These are phyloP conservation scores for Luvunga scandens DNA, from an alignment of 345 rosid species.

Conservation along the genomic window DNA sequence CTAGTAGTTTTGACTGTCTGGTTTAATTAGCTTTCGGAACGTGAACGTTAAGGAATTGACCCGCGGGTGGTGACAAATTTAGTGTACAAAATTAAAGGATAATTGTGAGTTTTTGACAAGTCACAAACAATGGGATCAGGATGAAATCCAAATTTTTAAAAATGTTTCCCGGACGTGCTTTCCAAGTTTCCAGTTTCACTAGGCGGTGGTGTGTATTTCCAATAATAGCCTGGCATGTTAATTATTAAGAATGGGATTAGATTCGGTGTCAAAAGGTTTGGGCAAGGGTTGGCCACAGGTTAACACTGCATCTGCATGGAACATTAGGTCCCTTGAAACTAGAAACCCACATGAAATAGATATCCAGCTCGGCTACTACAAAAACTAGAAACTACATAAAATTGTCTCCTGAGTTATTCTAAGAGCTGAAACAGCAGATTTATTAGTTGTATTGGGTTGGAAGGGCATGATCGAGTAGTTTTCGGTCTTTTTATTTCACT, in stretches of 20 bases:
- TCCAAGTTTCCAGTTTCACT: not conserved
- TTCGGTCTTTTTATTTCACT: too few species aligned
- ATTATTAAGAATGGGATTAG: not conserved
- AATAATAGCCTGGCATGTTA: not conserved
- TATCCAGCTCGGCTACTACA: not conserved
- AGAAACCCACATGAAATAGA: not conserved
- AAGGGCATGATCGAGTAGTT: too few species aligned
- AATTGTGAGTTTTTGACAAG: not conserved
- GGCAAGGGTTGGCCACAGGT: too few species aligned
- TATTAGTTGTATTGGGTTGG: not conserved
- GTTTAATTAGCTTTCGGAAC: constrained; percentile 7
- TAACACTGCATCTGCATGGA: too few species aligned
- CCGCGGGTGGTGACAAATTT: not conserved
- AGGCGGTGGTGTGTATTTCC: not conserved
- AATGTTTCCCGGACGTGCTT: not conserved
- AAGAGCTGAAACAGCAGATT: not conserved
- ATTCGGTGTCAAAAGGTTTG: not conserved
- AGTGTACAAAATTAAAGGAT: not conserved
- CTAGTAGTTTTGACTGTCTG: constrained; percentile 45
- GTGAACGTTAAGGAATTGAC: not conserved
- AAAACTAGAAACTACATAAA: not conserved
- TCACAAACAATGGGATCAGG: not conserved
- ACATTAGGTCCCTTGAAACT: not conserved
- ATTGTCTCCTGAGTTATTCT: not conserved
- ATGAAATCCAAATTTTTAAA: not conserved